Percentiles rank a stretch among this genome's conserved stretches.
These are phyloP conservation scores for Puccinia coronata DNA, from an alignment of 1,284 basidiomycete genomes.

Conservation along the genomic window DNA sequence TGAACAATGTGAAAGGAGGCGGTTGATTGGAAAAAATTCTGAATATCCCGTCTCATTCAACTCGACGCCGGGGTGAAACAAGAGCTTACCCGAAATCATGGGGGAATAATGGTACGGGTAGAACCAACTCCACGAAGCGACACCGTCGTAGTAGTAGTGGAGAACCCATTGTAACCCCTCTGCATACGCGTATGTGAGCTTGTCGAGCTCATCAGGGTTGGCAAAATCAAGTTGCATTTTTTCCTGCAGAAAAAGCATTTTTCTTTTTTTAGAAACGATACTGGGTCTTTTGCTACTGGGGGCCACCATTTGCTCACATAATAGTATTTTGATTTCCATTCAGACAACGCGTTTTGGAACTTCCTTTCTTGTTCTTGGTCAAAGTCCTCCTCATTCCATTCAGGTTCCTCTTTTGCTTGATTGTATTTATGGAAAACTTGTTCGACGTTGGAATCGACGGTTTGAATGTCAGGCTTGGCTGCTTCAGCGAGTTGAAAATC, in stretches of 20 bases:
- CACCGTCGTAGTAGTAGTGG: conserved; percentile 59
- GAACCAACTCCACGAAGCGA: conserved; percentile 60
- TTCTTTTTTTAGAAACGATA: no score
- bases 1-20: not conserved
- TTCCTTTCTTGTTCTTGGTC: conserved; percentile 21
- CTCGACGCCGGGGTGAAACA: no score
- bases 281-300: not conserved
- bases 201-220: conserved; percentile 60
- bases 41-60: no score
- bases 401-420: conserved; percentile 6
- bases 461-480: conserved; percentile 55
- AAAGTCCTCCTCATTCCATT: conserved; percentile 32
- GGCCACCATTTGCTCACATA: not conserved
- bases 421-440: conserved; percentile 24
- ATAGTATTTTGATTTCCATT: conserved; percentile 91
- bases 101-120: conserved; percentile 59
- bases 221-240: conserved; percentile 80
- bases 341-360: conserved; percentile 64
- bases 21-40: not conserved
- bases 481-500: conserved; percentile 62
- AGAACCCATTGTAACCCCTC: conserved; percentile 60
- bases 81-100: conserved; percentile 37
- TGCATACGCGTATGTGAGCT: conserved; percentile 54
- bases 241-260: conserved; percentile 62
- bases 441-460: not conserved